Percentiles rank a stretch among this genome's conserved stretches.
These are phyloP conservation scores for Cordia subcordata DNA, from an alignment of 257 asterid species.

Conservation along the genomic window DNA sequence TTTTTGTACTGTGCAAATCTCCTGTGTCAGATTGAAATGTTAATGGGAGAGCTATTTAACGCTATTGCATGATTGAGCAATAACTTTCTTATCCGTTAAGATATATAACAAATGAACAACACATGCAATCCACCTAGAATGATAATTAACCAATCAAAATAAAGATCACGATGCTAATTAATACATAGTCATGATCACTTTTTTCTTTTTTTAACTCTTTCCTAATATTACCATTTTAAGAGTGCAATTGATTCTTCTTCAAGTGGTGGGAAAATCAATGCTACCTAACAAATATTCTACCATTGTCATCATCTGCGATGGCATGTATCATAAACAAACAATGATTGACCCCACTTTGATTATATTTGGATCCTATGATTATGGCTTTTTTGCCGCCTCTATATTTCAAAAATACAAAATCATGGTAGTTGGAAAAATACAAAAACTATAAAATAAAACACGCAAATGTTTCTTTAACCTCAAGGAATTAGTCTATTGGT, in stretches of 20 bases:
- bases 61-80: no score
- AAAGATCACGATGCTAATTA: neutral
- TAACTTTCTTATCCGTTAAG: no score
- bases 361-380: slow-evolving; percentile 1
- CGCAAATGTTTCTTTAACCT: no score
- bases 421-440: slow-evolving; percentile 34
- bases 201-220: no score
- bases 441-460: neutral
- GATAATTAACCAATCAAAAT: neutral
- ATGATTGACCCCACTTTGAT: slow-evolving; percentile 3
- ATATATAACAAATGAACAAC: neutral
- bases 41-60: no score
- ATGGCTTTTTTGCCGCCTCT: slow-evolving; percentile 4
- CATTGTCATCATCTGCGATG: slow-evolving; percentile 10
- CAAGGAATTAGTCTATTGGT: neutral
- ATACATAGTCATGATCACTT: neutral
- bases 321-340: slow-evolving; percentile 7
- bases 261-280: slow-evolving; percentile 22
- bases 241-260: slow-evolving; percentile 27
- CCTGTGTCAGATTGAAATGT: no score
- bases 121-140: neutral
- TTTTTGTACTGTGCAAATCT: no score
- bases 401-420: neutral
- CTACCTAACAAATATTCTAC: slow-evolving; percentile 8
- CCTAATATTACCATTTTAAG: neutral